Evolutionary conservation across 768 basidiomycete species (phyloP).

Genomic region (Boletus rufocinnamomeus): DNA sequence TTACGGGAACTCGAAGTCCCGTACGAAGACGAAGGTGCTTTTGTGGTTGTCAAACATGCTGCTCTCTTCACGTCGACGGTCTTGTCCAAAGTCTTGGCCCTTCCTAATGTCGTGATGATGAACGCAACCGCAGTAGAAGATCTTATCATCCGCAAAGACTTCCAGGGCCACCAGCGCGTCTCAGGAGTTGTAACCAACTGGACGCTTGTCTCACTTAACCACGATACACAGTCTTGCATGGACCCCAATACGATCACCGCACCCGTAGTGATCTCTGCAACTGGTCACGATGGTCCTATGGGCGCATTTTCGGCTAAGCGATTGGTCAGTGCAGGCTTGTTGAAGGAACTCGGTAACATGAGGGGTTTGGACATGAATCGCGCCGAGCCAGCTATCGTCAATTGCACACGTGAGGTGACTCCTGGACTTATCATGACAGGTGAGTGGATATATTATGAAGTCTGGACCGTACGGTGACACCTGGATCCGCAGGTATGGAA

Average conservation of each 20-base stretch:
- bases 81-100: constrained; percentile 65
- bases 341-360: constrained; percentile 79
- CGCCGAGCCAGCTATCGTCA: constrained; percentile 81
- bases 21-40: constrained; percentile 76
- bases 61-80: constrained; percentile 80
- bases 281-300: constrained; percentile 79
- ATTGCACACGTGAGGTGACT: constrained; percentile 72
- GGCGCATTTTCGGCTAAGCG: constrained; percentile 82
- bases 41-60: constrained; percentile 81
- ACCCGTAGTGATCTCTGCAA: constrained; percentile 68
- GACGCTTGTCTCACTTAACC: constrained; percentile 53
- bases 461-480: background rate
- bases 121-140: constrained; percentile 85
- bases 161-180: constrained; percentile 43
- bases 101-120: constrained; percentile 73
- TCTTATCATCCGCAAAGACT: constrained; percentile 64
- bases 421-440: constrained; percentile 77
- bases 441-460: constrained; percentile 31
- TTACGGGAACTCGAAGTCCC: constrained; percentile 67
- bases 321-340: constrained; percentile 71
- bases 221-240: constrained; percentile 79
- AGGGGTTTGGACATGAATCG: constrained; percentile 78
- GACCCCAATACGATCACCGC: constrained; percentile 84
- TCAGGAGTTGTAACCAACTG: constrained; percentile 59
- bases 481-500: constrained; percentile 64